A percentile compares a stretch with the other conserved stretches of the same genome.
These are phyloP conservation scores for Zygotorulaspora mrakii DNA, from an alignment of 1,139 yeast species.

Conservation along the genomic window DNA sequence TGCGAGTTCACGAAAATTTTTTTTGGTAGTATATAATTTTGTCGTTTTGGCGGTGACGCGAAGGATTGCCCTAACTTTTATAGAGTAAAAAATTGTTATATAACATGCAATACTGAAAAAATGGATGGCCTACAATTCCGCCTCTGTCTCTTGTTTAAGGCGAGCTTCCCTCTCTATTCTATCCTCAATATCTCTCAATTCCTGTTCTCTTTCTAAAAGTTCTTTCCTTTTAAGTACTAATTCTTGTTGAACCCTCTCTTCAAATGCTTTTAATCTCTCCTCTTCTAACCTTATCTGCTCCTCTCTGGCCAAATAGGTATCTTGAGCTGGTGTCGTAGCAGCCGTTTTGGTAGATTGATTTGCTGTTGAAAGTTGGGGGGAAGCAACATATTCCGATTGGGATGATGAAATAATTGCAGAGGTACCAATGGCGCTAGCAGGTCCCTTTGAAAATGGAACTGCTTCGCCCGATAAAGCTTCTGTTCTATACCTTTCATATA, in stretches of 20 bases:
- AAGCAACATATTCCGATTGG: conserved; percentile 16
- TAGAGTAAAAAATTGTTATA: background rate
- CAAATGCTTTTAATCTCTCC: conserved; percentile 72
- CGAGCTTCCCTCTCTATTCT: conserved; percentile 55
- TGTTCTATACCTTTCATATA: conserved; percentile 91
- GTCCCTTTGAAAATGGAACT: conserved; percentile 18
- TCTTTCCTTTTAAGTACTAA: conserved; percentile 79
- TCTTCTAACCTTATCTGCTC: conserved; percentile 79
- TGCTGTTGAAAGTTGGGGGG: conserved; percentile 12
- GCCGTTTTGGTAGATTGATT: conserved; percentile 5
- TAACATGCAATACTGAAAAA: background rate
- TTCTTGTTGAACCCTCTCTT: conserved; percentile 86
- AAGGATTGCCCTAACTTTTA: background rate
- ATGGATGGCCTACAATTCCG: conserved; percentile 1
- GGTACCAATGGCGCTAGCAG: conserved; percentile 10
- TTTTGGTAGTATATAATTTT: no score
- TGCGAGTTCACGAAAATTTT: no score
- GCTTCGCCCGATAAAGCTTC: conserved; percentile 65
- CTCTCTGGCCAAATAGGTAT: conserved; percentile 62
- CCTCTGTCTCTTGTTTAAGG: conserved; percentile 21
- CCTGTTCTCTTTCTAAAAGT: conserved; percentile 82
- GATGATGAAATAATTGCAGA: background rate
- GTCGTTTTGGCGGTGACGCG: no score
- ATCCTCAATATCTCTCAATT: conserved; percentile 76
- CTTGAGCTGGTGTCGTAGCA: conserved; percentile 25